A percentile compares a stretch with the other conserved stretches of the same genome.
These are phyloP conservation scores for Juglanconis juglandina DNA, from an alignment of 2,329 filamentous ascomycete genomes.

Conservation along the genomic window DNA sequence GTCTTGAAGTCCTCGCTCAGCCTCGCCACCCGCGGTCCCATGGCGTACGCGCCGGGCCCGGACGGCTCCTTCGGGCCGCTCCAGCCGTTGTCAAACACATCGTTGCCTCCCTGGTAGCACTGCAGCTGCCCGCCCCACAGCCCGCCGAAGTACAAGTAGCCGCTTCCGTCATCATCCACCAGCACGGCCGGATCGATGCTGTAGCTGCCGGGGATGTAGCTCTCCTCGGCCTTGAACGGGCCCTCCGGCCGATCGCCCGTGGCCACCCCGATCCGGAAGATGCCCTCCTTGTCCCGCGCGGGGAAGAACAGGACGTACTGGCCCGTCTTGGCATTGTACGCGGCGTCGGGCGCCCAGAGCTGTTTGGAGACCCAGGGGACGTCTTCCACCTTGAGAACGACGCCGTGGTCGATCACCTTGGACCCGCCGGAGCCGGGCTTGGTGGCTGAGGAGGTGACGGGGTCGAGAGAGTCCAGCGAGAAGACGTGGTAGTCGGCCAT, in stretches of 20 bases:
- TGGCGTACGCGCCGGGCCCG: constrained; percentile 52
- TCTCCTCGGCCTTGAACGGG: constrained; percentile 64
- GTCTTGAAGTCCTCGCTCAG: constrained; percentile 63
- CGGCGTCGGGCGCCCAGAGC: constrained; percentile 77
- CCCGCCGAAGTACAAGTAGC: constrained; percentile 73
- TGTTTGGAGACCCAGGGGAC: constrained; percentile 77
- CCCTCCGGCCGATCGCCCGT: constrained; percentile 61
- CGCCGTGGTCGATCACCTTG: constrained; percentile 68
- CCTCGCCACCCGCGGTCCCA: constrained; percentile 64
- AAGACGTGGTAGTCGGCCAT: constrained; percentile 84
- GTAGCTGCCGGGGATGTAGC: constrained; percentile 65
- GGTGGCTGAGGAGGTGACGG: constrained; percentile 36
- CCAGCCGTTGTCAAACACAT: constrained; percentile 52
- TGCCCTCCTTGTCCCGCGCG: constrained; percentile 63
- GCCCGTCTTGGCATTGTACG: constrained; percentile 50
- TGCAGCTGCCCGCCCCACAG: constrained; percentile 80
- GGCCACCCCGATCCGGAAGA: constrained; percentile 75
- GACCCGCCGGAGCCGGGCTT: neutral
- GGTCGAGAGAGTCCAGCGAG: constrained; percentile 49
- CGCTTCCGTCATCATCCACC: constrained; percentile 62
- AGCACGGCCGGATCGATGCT: constrained; percentile 76
- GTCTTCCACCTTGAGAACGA: constrained; percentile 61
- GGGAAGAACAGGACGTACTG: constrained; percentile 78
- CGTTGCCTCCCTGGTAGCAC: constrained; percentile 60
- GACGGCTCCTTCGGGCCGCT: constrained; percentile 57